These are phyloP conservation scores for Vaccinium darrowii DNA, from an alignment of 148 eudicot genomes.

Conservation along the genomic window DNA sequence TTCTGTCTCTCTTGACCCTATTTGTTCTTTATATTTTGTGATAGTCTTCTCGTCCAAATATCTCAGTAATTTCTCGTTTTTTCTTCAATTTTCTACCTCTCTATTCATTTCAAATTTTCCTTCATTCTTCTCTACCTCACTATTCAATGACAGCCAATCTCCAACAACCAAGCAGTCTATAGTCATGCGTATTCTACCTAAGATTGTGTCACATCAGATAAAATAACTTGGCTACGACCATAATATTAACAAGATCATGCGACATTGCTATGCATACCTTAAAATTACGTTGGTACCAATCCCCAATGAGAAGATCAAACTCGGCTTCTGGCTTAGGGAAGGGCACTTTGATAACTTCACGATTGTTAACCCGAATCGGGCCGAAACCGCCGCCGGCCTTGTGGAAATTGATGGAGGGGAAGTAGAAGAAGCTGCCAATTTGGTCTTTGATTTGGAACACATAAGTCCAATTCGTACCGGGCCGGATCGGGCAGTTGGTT, in stretches of 20 bases:
- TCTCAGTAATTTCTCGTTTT: too few species aligned
- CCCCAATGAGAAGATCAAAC: conserved; percentile 45
- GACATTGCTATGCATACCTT: conserved; percentile 12
- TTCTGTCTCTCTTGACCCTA: too few species aligned
- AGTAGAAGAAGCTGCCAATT: conserved; percentile 42
- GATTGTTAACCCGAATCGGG: conserved; percentile 44
- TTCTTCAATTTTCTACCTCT: too few species aligned
- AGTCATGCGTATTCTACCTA: too few species aligned
- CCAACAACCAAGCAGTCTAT: too few species aligned
- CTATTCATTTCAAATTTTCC: too few species aligned
- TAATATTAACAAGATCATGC: background rate
- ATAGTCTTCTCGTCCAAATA: too few species aligned
- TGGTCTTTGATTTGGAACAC: conserved; percentile 41
- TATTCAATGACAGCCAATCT: too few species aligned
- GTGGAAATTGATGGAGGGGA: conserved; percentile 42
- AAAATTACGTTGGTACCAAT: conserved; percentile 30
- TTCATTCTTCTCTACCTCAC: too few species aligned
- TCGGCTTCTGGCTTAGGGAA: conserved; percentile 40
- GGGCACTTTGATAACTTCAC: conserved; percentile 30
- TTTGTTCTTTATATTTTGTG: too few species aligned
- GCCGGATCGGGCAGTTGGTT: conserved; percentile 41
- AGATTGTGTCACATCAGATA: too few species aligned
- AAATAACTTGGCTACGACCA: too few species aligned
- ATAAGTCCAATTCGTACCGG: conserved; percentile 42
- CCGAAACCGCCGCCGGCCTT: conserved; percentile 47